Conservation (phyloP, 768 basidiomycete genomes). For the Paxillus rubicundulus region DNA sequence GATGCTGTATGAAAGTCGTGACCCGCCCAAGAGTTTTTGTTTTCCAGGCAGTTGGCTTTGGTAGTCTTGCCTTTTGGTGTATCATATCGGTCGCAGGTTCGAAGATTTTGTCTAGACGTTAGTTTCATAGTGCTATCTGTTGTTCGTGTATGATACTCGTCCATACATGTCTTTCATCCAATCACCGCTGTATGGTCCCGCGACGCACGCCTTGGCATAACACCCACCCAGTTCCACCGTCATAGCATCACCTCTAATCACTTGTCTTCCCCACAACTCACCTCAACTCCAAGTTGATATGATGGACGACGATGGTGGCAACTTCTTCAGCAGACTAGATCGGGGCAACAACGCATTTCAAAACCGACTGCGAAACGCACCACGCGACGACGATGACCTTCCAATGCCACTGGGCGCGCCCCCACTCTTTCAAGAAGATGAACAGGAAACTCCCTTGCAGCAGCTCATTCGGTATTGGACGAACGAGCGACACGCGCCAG, state of each 20-base stretch:
- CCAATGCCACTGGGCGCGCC: conserved; percentile 31
- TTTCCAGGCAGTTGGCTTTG: neutral
- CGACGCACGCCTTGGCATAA: too few species aligned
- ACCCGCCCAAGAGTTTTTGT: neutral
- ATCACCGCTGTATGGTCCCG: too few species aligned
- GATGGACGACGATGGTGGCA: conserved; percentile 25
- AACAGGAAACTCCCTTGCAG: conserved; percentile 59
- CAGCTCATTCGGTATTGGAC: conserved; percentile 80
- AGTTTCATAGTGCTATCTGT: too few species aligned
- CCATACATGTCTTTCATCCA: too few species aligned
- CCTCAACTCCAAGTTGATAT: neutral
- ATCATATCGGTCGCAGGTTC: neutral
- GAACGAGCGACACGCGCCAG: conserved; percentile 81
- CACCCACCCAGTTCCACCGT: too few species aligned
- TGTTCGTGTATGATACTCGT: too few species aligned
- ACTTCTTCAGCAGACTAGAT: conserved; percentile 30
- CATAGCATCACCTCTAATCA: too few species aligned
- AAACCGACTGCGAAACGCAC: conserved; percentile 39
- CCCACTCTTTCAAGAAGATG: conserved; percentile 32
- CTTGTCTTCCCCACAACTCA: too few species aligned
- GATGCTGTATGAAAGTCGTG: conserved; percentile 37
- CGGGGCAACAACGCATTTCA: conserved; percentile 20
- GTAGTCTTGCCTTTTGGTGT: neutral
- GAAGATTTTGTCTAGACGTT: too few species aligned
- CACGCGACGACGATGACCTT: conserved; percentile 29